These are phyloP conservation scores for Syzygium malaccense DNA, from an alignment of 441 rosid genomes.

Conservation along the genomic window DNA sequence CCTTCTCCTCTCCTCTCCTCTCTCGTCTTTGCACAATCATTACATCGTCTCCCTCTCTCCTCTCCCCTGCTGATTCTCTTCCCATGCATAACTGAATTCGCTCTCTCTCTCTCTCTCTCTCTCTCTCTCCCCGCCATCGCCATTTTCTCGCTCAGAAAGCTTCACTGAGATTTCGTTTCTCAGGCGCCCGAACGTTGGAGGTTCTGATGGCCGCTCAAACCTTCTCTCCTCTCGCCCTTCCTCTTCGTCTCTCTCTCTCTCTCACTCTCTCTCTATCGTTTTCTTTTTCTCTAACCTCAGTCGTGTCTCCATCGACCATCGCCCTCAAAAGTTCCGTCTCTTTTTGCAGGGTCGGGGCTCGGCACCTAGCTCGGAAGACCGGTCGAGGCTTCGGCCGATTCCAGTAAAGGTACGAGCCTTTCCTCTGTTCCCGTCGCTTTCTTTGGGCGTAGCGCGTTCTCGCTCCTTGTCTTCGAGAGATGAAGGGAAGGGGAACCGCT, in stretches of 20 bases:
- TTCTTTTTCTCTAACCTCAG: background rate
- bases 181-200: background rate
- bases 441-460: background rate
- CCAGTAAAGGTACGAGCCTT: background rate
- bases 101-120: too few species aligned
- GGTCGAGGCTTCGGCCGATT: background rate
- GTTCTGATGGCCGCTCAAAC: background rate
- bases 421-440: background rate
- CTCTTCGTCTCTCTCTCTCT: conserved; percentile 5
- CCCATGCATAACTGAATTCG: too few species aligned
- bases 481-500: background rate
- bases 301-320: background rate
- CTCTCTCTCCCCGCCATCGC: too few species aligned
- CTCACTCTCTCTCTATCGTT: background rate
- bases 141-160: too few species aligned
- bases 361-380: background rate
- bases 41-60: too few species aligned
- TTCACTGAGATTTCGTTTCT: too few species aligned
- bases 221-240: background rate
- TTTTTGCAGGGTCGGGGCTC: background rate
- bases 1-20: too few species aligned
- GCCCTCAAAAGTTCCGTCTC: background rate
- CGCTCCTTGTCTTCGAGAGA: background rate
- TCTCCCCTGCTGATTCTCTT: too few species aligned
- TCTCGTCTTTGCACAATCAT: too few species aligned